Percentiles rank a stretch among this genome's conserved stretches.
These are phyloP conservation scores for Exserohilum turcica DNA, from an alignment of 2,329 filamentous ascomycete species.

Conservation along the genomic window DNA sequence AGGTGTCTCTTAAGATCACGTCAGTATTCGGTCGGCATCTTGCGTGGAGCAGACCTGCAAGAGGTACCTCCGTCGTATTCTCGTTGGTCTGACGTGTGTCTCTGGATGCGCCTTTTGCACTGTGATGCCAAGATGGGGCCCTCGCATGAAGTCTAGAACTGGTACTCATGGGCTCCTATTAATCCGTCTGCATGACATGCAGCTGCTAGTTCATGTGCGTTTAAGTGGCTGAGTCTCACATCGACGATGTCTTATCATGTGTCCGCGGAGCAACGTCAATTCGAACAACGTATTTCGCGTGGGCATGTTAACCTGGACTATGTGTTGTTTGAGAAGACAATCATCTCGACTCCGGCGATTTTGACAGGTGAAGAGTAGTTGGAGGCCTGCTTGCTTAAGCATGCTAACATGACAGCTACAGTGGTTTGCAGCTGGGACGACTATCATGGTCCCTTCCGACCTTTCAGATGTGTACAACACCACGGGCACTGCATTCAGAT, in stretches of 20 bases:
- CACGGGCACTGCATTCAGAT: background rate
- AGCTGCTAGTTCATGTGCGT: slow-evolving; percentile 3
- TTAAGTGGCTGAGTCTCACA: background rate
- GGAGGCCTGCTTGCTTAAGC: too few species aligned
- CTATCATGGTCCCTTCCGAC: background rate
- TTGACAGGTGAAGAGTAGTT: too few species aligned
- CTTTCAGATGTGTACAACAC: background rate
- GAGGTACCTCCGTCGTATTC: slow-evolving; percentile 4
- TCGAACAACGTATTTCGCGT: background rate
- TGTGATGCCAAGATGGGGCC: slow-evolving; percentile 10
- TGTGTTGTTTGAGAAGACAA: background rate
- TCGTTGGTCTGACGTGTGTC: slow-evolving; percentile 4
- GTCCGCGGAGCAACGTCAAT: background rate
- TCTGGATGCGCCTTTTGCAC: slow-evolving; percentile 4
- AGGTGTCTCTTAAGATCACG: slow-evolving; percentile 4
- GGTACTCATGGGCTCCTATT: slow-evolving; percentile 5
- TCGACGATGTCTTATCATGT: slow-evolving; percentile 9
- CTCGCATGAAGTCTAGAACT: slow-evolving; percentile 10
- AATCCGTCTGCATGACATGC: slow-evolving; percentile 9
- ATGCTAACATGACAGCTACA: too few species aligned
- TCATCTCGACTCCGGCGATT: too few species aligned
- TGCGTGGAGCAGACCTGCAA: slow-evolving; percentile 10
- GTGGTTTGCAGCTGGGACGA: too few species aligned
- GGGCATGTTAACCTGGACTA: background rate
- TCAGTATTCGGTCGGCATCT: slow-evolving; percentile 3